These are phyloP conservation scores for Sporopachydermia lactativora DNA, from an alignment of 805 yeast genomes.

Conservation along the genomic window DNA sequence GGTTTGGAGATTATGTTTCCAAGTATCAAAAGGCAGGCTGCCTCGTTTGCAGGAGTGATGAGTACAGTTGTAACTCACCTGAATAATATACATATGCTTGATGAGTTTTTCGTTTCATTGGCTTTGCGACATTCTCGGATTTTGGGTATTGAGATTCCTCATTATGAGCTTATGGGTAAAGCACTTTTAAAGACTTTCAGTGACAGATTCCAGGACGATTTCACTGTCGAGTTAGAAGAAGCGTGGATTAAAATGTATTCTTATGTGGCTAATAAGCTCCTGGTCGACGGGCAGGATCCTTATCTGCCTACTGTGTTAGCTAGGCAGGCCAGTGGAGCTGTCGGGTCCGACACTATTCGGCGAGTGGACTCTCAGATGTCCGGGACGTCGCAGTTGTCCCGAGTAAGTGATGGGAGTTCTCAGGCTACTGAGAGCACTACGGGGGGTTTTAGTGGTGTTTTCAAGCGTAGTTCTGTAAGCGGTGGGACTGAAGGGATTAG, in stretches of 20 bases:
- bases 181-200: conserved; percentile 15
- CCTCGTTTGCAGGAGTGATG: conserved; percentile 66
- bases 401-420: background rate
- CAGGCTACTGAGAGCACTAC: background rate
- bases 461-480: background rate
- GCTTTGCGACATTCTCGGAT: conserved; percentile 70
- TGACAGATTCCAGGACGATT: conserved; percentile 13
- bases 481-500: background rate
- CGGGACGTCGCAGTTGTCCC: background rate
- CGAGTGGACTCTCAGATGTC: background rate
- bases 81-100: conserved; percentile 41
- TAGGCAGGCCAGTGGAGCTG: background rate
- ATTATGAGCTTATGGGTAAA: conserved; percentile 16
- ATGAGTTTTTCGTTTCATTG: conserved; percentile 43
- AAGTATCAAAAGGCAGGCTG: conserved; percentile 64
- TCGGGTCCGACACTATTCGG: background rate
- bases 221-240: conserved; percentile 15
- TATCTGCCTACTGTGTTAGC: background rate
- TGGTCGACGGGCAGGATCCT: conserved; percentile 21
- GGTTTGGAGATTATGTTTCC: conserved; percentile 54
- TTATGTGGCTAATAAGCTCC: conserved; percentile 16
- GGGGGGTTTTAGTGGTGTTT: no score
- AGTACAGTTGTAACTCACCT: conserved; percentile 51
- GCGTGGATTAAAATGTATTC: conserved; percentile 19
- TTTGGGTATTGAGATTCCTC: conserved; percentile 42